phyloP scores from a whole-genome alignment of 768 basidiomycete genomes.

The Lactarius psammicola region DNA sequence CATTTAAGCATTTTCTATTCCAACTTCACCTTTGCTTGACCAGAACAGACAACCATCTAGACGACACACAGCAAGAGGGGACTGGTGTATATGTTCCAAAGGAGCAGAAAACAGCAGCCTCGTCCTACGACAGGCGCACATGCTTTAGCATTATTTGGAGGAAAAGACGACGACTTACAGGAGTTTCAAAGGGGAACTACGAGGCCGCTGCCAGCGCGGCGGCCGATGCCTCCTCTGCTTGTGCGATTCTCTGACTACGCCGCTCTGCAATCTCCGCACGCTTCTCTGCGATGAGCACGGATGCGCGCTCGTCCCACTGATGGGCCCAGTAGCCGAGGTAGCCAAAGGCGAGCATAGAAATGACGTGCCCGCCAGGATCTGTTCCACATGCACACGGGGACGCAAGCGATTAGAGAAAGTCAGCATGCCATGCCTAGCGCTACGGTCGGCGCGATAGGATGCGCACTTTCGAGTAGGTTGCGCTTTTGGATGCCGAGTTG shows the following conservation, averaged over 20 bases:
- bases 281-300: constrained; percentile 60
- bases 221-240: constrained; percentile 34
- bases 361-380: constrained; percentile 73
- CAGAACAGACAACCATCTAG: constrained; percentile 3
- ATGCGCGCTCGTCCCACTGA: constrained; percentile 61
- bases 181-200: neutral
- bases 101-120: neutral
- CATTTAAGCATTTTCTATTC: neutral
- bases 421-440: neutral
- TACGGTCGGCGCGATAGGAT: constrained; percentile 25
- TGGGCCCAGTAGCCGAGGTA: constrained; percentile 75
- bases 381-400: constrained; percentile 4
- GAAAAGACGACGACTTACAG: constrained; percentile 8
- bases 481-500: constrained; percentile 85
- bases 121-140: neutral
- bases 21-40: neutral
- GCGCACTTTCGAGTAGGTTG: constrained; percentile 78
- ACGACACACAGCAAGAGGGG: neutral
- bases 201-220: constrained; percentile 18
- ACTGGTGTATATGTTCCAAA: neutral
- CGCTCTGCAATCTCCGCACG: constrained; percentile 56
- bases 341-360: constrained; percentile 69
- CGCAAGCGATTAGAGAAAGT: neutral
- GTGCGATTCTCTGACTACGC: constrained; percentile 40
- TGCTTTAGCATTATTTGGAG: neutral